Evolutionary conservation across 768 basidiomycete genomes (phyloP).

Genomic region (Tricholoma terreum): DNA sequence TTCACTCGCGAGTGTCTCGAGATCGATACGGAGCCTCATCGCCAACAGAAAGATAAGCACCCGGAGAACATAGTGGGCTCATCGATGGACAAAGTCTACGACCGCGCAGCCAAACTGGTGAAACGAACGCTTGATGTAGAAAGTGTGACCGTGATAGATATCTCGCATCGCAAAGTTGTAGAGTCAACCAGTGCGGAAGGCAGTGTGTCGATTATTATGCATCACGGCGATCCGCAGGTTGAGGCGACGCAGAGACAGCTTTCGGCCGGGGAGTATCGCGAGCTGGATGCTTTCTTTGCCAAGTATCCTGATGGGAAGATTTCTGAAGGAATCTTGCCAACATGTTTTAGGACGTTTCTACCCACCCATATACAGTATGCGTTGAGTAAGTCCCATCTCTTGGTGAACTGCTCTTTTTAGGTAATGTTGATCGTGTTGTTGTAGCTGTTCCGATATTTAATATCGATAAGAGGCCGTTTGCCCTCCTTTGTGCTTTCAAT

Average conservation of each 20-base stretch:
- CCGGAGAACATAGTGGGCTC: slow-evolving; percentile 35
- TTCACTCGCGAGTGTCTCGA: slow-evolving; percentile 95
- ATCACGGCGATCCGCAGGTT: slow-evolving; percentile 58
- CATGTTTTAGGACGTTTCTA: slow-evolving; percentile 79
- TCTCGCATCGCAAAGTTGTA: slow-evolving; percentile 84
- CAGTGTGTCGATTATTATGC: slow-evolving; percentile 64
- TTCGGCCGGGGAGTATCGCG: slow-evolving; percentile 67
- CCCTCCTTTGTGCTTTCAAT: slow-evolving; percentile 88
- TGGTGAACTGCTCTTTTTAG: neutral
- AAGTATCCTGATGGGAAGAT: slow-evolving; percentile 84
- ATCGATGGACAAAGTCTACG: slow-evolving; percentile 86
- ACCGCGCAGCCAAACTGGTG: slow-evolving; percentile 86
- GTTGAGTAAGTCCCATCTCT: slow-evolving; percentile 54
- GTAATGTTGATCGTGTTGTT: slow-evolving; percentile 5
- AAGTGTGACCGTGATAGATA: slow-evolving; percentile 89
- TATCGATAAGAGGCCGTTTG: slow-evolving; percentile 89
- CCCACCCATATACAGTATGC: slow-evolving; percentile 84
- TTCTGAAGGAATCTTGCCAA: slow-evolving; percentile 82
- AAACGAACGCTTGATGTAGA: slow-evolving; percentile 89
- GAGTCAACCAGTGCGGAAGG: slow-evolving; percentile 66
- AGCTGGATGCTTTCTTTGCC: slow-evolving; percentile 73
- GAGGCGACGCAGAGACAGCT: slow-evolving; percentile 55
- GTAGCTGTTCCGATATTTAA: slow-evolving; percentile 90
- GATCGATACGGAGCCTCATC: slow-evolving; percentile 62
- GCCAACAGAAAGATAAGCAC: slow-evolving; percentile 35